Percentiles rank a stretch among this genome's conserved stretches.
These are phyloP conservation scores for Calonectria ilicicola DNA, from an alignment of 2,329 filamentous ascomycete genomes.

Conservation along the genomic window DNA sequence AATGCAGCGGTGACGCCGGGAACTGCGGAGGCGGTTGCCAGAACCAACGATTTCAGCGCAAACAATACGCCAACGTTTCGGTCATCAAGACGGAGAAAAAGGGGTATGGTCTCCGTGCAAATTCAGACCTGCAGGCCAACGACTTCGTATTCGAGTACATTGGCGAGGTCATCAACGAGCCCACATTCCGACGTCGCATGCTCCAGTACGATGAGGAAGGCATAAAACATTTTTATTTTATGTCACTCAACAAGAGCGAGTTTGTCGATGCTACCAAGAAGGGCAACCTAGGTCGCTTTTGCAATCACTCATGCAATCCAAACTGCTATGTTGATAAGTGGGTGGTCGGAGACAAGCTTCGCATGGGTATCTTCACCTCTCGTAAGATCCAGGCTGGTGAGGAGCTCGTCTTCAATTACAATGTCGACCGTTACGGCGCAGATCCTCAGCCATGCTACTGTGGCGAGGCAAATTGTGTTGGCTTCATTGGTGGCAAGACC, in stretches of 20 bases:
- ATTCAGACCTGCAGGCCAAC: slow-evolving; percentile 80
- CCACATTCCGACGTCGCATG: slow-evolving; percentile 89
- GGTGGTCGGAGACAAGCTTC: slow-evolving; percentile 96
- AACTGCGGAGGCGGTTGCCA: slow-evolving; percentile 90
- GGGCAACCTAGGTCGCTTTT: slow-evolving; percentile 95
- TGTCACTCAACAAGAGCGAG: slow-evolving; percentile 96
- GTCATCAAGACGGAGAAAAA: slow-evolving; percentile 99
- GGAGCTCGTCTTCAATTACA: slow-evolving; percentile 99
- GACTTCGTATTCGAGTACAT: slow-evolving; percentile 99
- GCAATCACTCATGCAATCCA: slow-evolving; percentile 98
- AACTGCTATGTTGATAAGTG: slow-evolving; percentile 99
- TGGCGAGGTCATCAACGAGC: slow-evolving; percentile 96
- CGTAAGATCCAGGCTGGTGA: slow-evolving; percentile 88
- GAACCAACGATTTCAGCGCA: slow-evolving; percentile 94
- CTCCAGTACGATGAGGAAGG: slow-evolving; percentile 94
- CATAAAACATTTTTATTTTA: slow-evolving; percentile 99
- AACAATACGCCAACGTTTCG: slow-evolving; percentile 89
- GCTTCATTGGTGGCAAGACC: slow-evolving; percentile 97
- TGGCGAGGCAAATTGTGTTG: slow-evolving; percentile 92
- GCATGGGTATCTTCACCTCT: slow-evolving; percentile 98
- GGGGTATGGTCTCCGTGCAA: slow-evolving; percentile 89
- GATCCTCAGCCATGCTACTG: slow-evolving; percentile 98
- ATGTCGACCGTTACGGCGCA: slow-evolving; percentile 96
- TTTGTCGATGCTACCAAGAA: slow-evolving; percentile 98
- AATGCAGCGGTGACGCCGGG: slow-evolving; percentile 83